phyloP scores from a whole-genome alignment of 192 early-diverging fungal species.

The Phycomyces blakesleeanus region DNA sequence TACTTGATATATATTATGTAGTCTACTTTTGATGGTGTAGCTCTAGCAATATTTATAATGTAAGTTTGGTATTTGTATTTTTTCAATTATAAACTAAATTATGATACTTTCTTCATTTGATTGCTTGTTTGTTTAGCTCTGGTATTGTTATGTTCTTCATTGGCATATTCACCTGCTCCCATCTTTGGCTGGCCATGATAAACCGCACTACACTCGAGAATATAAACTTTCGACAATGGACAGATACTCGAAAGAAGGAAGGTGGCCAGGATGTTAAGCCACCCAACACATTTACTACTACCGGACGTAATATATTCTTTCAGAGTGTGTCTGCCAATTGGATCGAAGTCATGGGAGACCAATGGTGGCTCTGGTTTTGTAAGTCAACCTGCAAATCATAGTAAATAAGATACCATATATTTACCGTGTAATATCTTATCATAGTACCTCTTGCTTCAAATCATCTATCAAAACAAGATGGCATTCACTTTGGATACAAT shows the following conservation, averaged over 20 bases:
- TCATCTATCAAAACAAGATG: not conserved
- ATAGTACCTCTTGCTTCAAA: slow-evolving; percentile 9
- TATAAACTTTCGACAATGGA: slow-evolving; percentile 13
- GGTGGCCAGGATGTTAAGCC: slow-evolving; percentile 15
- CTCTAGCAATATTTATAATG: slow-evolving; percentile 20
- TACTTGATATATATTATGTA: slow-evolving; percentile 7
- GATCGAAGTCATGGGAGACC: slow-evolving; percentile 46
- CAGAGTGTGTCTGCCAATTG: slow-evolving; percentile 43
- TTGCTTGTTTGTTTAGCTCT: not conserved
- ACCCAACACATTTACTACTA: slow-evolving; percentile 19
- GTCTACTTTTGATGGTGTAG: slow-evolving; percentile 28
- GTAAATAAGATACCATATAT: not conserved
- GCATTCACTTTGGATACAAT: slow-evolving; percentile 12
- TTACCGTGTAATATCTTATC: not conserved
- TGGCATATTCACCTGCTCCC: slow-evolving; percentile 19
- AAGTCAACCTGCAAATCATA: slow-evolving; percentile 13
- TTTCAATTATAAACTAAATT: not conserved
- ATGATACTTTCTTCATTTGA: not conserved
- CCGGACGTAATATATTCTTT: slow-evolving; percentile 42
- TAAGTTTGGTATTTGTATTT: slow-evolving; percentile 6
- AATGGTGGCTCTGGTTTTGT: slow-evolving; percentile 50
- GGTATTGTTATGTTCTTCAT: slow-evolving; percentile 13
- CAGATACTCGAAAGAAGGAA: not conserved
- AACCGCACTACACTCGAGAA: slow-evolving; percentile 28
- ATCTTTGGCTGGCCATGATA: slow-evolving; percentile 13